phyloP scores from a whole-genome alignment of 2,329 filamentous ascomycete species.

The Biscogniauxia mediterranea region DNA sequence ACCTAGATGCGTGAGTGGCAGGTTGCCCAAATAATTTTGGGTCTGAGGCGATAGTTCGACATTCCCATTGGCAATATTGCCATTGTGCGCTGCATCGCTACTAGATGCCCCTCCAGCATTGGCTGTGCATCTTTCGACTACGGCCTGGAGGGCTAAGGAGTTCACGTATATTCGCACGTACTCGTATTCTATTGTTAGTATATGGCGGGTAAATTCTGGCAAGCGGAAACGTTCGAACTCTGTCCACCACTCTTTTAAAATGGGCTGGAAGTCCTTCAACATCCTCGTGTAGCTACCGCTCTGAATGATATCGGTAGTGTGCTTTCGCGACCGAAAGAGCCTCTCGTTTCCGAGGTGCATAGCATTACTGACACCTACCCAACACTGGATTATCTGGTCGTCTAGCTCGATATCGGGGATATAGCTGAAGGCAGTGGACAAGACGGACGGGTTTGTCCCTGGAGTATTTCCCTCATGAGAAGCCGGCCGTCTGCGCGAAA shows the following conservation, averaged over 20 bases:
- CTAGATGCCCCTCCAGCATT: slow-evolving; percentile 53
- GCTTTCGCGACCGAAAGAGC: slow-evolving; percentile 81
- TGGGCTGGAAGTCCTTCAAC: slow-evolving; percentile 77
- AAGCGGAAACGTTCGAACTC: slow-evolving; percentile 78
- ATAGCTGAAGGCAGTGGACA: slow-evolving; percentile 62
- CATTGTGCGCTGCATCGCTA: slow-evolving; percentile 36
- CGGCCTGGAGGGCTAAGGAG: slow-evolving; percentile 87
- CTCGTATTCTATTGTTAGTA: slow-evolving; percentile 91
- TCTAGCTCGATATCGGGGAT: slow-evolving; percentile 66
- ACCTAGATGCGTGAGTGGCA: slow-evolving; percentile 62
- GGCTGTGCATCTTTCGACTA: slow-evolving; percentile 87
- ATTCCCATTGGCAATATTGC: slow-evolving; percentile 36
- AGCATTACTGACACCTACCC: slow-evolving; percentile 88
- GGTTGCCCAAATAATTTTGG: slow-evolving; percentile 62
- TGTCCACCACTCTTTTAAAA: slow-evolving; percentile 74
- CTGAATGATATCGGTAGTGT: slow-evolving; percentile 86
- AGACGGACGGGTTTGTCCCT: slow-evolving; percentile 55
- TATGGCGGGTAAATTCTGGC: slow-evolving; percentile 65
- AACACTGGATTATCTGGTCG: slow-evolving; percentile 77
- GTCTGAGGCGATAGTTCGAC: slow-evolving; percentile 59
- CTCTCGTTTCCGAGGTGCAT: slow-evolving; percentile 90
- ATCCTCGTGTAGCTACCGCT: slow-evolving; percentile 79
- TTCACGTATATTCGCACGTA: slow-evolving; percentile 95
- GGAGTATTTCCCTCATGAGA: slow-evolving; percentile 59
- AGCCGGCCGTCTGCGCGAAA: slow-evolving; percentile 48